Evolutionary conservation across 2,329 filamentous ascomycete species (phyloP), one percentile per base, ranked within the genome.

Genomic region (Claviceps monticola): DNA sequence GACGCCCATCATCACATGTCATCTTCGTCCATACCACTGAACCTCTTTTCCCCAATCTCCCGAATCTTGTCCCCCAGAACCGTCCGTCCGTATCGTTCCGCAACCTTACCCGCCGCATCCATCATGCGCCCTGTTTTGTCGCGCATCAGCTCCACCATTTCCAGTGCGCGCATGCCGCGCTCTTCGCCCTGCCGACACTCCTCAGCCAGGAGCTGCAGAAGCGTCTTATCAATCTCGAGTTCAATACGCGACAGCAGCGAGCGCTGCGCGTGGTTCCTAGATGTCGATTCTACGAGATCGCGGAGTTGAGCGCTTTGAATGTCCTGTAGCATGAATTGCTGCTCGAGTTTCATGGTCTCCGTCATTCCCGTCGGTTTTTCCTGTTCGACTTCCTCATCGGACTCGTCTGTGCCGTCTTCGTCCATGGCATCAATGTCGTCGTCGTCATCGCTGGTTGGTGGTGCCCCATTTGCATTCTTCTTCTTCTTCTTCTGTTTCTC

Each of bases 101-200:
- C 93, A 48, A 98, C 80, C 75, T 94, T 95, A 52, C 82, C 80
- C 1, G 93, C 93, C 4, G 91, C 86, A 65, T 96, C 89, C 53
- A 95, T 68, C 87, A 96, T 96, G 65, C 86, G 84, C 17, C 91
- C 91, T 54, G 80, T 86, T 46, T 81, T 75, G 69, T 97, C 90
- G 45, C 78, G 79, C 83, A 98, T 86, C 61, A 98, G 73, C 55
- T 79, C 75, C 34, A 95, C 93, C 61, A 97, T 78, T 69, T 98
- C 94, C 38, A 98, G 72, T 0, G 91, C 91, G 58, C 91, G 88
- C 88, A 96, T 96, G 5, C 90, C 91, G 34, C 86, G 77, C 56
- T 97, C 90, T 66, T 98, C 93, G 45, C 89, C 88, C 58, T 93
- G 88, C 54, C 89, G 82, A 65, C 93, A 98, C 71, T 97, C 93